A percentile compares a stretch with the other conserved stretches of the same genome.
phyloP scores from a whole-genome alignment of 805 yeast genomes.

The Wickerhamiella qilinensis region DNA sequence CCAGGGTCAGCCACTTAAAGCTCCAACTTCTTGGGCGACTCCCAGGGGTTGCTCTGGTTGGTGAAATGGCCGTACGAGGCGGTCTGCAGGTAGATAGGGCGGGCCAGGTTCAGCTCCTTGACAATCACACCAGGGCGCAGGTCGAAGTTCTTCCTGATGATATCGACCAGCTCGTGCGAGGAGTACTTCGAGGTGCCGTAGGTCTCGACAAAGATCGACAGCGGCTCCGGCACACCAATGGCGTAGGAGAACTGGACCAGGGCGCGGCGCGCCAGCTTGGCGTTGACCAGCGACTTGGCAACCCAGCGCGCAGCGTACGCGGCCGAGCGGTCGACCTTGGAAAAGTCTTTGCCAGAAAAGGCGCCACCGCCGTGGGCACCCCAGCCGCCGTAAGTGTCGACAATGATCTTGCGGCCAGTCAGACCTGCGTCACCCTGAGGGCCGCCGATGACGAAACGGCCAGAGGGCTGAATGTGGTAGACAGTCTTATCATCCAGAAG shows the following conservation, averaged over 20 bases:
- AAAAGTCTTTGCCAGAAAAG: constrained; percentile 98
- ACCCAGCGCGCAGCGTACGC: constrained; percentile 99
- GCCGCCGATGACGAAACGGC: constrained; percentile 99
- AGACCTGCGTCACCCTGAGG: constrained; percentile 99
- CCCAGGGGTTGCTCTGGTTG: constrained; percentile 98
- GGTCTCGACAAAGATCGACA: constrained; percentile 92
- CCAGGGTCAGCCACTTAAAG: too few species aligned
- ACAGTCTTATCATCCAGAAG: constrained; percentile 87
- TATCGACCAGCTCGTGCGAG: constrained; percentile 77
- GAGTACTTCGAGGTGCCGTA: constrained; percentile 92
- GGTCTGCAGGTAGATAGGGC: constrained; percentile 98
- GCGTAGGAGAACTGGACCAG: constrained; percentile 98
- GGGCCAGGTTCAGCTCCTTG: constrained; percentile 88
- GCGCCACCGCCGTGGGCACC: constrained; percentile 99
- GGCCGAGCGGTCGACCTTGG: constrained; percentile 99
- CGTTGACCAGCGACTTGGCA: constrained; percentile 91
- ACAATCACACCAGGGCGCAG: constrained; percentile 99
- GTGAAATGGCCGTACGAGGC: constrained; percentile 99
- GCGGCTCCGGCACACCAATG: constrained; percentile 99
- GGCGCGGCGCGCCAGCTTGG: constrained; percentile 92
- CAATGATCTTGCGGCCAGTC: constrained; percentile 98
- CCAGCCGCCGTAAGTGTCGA: constrained; percentile 99
- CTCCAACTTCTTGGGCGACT: constrained; percentile 55
- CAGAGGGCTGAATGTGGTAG: constrained; percentile 98
- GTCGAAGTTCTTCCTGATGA: constrained; percentile 89